Conservation (phyloP, 441 rosid species). For the Corymbia citriodora region DNA sequence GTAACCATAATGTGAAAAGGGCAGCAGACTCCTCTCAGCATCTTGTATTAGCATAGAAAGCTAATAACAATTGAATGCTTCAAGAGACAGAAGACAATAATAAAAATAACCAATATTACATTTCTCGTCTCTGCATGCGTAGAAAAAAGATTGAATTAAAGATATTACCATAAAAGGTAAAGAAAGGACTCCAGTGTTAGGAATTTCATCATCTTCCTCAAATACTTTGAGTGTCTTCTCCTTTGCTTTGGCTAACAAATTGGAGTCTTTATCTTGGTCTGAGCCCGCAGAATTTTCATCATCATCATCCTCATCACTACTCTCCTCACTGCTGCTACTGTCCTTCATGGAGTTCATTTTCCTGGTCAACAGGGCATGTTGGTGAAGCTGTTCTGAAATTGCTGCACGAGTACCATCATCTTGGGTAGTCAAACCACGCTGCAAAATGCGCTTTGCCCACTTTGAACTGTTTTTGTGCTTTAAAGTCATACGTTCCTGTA, state of each 20-base stretch:
- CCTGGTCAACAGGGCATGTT: constrained; percentile 68
- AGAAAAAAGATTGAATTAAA: neutral
- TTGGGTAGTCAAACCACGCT: constrained; percentile 66
- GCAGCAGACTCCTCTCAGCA: neutral
- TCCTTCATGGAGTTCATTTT: constrained; percentile 72
- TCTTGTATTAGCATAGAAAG: neutral
- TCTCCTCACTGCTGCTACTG: constrained; percentile 62
- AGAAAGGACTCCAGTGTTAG: constrained; percentile 69
- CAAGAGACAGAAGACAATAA: neutral
- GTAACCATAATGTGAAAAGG: neutral
- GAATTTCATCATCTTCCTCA: constrained; percentile 60
- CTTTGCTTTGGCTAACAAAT: constrained; percentile 57
- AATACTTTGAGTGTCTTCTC: constrained; percentile 60
- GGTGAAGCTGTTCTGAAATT: constrained; percentile 75
- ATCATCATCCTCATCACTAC: constrained; percentile 55
- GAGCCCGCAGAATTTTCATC: constrained; percentile 28
- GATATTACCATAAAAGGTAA: constrained; percentile 89
- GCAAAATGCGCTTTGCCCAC: constrained; percentile 70
- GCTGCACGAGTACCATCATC: constrained; percentile 85
- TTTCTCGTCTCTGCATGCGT: neutral
- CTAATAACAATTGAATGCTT: neutral
- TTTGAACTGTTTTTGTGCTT: constrained; percentile 80
- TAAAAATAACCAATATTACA: neutral
- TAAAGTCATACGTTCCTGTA: constrained; percentile 77
- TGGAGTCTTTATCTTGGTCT: constrained; percentile 47